Evolutionary conservation across 2,329 filamentous ascomycete genomes (phyloP).

Genomic region (Colletotrichum kahawae): DNA sequence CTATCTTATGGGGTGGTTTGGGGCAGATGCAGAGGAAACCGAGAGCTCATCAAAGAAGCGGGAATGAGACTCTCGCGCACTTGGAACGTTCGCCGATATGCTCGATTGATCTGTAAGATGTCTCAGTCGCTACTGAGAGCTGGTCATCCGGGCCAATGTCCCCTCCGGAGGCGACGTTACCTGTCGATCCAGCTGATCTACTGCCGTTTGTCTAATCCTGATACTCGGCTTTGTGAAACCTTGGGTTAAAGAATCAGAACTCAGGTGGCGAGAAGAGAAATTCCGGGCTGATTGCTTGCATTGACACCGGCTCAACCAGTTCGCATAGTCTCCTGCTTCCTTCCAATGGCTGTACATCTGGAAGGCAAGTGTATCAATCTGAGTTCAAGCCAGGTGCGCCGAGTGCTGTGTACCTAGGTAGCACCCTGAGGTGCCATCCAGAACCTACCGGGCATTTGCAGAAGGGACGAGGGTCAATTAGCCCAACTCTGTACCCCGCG

Average conservation of each 20-base stretch:
- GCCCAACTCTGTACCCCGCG: neutral
- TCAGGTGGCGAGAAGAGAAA: neutral
- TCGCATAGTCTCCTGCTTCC: neutral
- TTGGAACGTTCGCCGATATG: neutral
- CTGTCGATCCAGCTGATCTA: neutral
- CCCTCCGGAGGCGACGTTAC: neutral
- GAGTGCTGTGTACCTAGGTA: neutral
- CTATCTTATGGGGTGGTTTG: conserved; percentile 37
- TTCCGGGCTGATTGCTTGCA: neutral
- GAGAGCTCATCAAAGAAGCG: conserved; percentile 20
- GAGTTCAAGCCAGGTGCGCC: neutral
- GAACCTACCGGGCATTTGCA: neutral
- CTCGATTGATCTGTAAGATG: neutral
- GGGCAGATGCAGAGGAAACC: conserved; percentile 21
- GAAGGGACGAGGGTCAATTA: neutral
- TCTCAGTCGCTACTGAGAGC: neutral
- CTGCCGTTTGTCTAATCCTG: neutral
- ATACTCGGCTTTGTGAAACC: neutral
- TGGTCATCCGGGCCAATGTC: neutral
- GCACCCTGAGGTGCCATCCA: neutral
- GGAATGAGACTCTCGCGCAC: neutral
- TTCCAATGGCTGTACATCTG: neutral
- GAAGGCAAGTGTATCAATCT: neutral
- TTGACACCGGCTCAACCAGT: neutral
- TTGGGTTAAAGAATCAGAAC: neutral